Evolutionary conservation across 2,329 filamentous ascomycete species (phyloP).

Genomic region (Aspergillus sojae): DNA sequence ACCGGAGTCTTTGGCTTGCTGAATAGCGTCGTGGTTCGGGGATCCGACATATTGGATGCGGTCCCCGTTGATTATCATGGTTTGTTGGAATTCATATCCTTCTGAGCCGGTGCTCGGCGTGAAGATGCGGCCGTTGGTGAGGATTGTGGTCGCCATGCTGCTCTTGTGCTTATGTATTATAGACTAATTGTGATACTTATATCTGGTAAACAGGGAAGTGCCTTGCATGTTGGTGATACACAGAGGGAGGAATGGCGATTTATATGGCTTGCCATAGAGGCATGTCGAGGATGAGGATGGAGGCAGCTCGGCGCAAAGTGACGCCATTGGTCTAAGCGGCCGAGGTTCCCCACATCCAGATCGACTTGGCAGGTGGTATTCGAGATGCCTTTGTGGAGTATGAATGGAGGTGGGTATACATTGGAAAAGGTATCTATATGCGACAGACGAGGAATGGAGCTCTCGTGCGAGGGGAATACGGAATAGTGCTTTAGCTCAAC

Average conservation of each 20-base stretch:
- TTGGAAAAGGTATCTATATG: not conserved
- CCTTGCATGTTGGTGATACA: no score
- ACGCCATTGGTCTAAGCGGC: not conserved
- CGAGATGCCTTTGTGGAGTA: not conserved
- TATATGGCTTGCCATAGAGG: not conserved
- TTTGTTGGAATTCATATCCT: constrained; percentile 30
- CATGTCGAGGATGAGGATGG: not conserved
- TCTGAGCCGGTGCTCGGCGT: constrained; percentile 15
- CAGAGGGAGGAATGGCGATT: not conserved
- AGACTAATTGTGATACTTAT: not conserved
- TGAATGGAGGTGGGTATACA: not conserved
- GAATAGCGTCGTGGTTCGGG: constrained; percentile 13
- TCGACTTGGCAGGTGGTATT: not conserved
- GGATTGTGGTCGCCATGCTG: constrained; percentile 20
- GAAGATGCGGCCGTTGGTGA: constrained; percentile 40
- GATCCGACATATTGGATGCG: constrained; percentile 47
- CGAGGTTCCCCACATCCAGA: not conserved
- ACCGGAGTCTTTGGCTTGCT: constrained; percentile 22
- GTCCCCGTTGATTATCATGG: constrained; percentile 45
- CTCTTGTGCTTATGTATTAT: not conserved
- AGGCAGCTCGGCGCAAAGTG: not conserved
- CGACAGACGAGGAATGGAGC: not conserved
- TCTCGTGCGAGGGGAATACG: no score
- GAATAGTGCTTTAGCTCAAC: no score
- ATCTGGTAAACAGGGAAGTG: fast-evolving